Percentiles rank a stretch among this genome's conserved stretches.
Evolutionary conservation across 805 yeast species (phyloP).

Genomic region (Candida boleticola): DNA sequence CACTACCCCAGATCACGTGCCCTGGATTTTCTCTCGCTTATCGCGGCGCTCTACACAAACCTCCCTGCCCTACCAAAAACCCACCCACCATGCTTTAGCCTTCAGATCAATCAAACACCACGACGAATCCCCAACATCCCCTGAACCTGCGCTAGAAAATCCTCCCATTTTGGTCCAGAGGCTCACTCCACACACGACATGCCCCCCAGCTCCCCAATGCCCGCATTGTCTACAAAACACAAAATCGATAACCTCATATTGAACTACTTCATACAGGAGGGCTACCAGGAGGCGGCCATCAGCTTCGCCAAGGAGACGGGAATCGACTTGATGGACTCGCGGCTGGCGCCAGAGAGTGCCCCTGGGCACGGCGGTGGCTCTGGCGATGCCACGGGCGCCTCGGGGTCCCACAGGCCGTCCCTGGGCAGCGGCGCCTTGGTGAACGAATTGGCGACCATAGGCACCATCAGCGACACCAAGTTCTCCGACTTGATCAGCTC

Average conservation of each 20-base stretch:
- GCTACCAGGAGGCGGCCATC: conserved; percentile 66
- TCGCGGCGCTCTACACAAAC: too few species aligned
- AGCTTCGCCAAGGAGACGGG: conserved; percentile 60
- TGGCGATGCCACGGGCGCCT: not conserved
- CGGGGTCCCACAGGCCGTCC: too few species aligned
- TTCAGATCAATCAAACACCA: too few species aligned
- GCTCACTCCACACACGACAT: too few species aligned
- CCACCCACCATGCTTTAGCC: too few species aligned
- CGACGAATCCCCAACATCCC: too few species aligned
- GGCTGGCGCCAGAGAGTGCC: not conserved
- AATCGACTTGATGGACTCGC: conserved; percentile 15
- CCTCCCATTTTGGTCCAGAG: too few species aligned
- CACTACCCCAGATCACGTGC: too few species aligned
- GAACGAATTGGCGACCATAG: conserved; percentile 9
- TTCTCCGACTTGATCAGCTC: conserved; percentile 11
- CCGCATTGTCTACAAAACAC: conserved; percentile 17
- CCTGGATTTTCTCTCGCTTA: too few species aligned
- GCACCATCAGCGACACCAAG: conserved; percentile 12
- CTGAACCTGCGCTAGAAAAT: too few species aligned
- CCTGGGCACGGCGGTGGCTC: not conserved
- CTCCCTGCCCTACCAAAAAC: too few species aligned
- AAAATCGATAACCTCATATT: conserved; percentile 56
- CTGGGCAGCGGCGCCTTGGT: conserved; percentile 9
- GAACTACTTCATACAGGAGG: conserved; percentile 75
- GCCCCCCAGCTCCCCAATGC: too few species aligned